Conservation (phyloP, 371 early-diverging fungal genomes). For the Mucor sp. region DNA sequence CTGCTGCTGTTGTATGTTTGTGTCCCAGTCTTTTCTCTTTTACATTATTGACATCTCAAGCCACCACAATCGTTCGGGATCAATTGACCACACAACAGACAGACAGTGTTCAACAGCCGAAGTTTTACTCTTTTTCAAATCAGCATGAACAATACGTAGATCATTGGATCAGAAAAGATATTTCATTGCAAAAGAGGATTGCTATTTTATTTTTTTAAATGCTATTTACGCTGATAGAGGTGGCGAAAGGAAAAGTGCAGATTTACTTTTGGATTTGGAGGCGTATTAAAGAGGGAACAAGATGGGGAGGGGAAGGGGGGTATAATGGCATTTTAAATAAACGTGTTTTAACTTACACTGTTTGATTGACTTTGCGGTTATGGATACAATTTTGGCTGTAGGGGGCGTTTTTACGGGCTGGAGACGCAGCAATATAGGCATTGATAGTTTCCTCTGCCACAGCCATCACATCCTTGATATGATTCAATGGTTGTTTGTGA, state of each 20-base stretch:
- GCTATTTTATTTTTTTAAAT: neutral
- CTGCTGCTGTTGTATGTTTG: neutral
- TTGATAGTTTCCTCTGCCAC: neutral
- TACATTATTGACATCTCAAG: neutral
- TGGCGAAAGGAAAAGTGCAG: neutral
- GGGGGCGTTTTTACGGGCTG: neutral
- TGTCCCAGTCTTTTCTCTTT: neutral
- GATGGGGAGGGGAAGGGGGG: neutral
- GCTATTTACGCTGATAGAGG: neutral
- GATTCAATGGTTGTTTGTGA: neutral
- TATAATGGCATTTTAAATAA: neutral
- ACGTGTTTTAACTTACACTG: neutral
- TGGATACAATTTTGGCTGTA: neutral
- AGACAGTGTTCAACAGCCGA: neutral
- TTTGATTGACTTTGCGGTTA: neutral
- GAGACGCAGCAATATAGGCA: neutral
- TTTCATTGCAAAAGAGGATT: too few relatives aligned
- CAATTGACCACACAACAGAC: too few relatives aligned
- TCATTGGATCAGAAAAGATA: too few relatives aligned
- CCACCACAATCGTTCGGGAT: neutral
- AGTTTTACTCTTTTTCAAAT: neutral
- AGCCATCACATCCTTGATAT: neutral
- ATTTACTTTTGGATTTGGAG: too few relatives aligned
- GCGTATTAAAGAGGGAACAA: neutral
- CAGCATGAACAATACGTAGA: neutral